phyloP scores from a whole-genome alignment of 108 stramenopile species.

The Cyclotella kingstonii region DNA sequence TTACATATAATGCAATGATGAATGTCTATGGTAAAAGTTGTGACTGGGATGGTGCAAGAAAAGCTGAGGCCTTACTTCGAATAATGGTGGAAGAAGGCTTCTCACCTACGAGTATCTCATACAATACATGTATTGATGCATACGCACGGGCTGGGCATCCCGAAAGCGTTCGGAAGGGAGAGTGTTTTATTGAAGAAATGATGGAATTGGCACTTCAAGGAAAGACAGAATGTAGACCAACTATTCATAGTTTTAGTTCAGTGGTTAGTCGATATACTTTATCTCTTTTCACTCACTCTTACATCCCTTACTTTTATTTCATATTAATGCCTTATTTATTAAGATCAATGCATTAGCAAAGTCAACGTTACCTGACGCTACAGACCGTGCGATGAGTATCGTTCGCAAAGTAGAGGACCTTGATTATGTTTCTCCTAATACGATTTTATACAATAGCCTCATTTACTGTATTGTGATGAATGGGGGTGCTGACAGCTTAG shows the following conservation, averaged over 20 bases:
- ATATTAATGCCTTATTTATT: neutral
- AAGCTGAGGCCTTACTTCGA: conserved; percentile 50
- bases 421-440: conserved; percentile 35
- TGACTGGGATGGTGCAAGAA: conserved; percentile 27
- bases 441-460: conserved; percentile 37
- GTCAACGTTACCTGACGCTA: conserved; percentile 26
- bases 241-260: conserved; percentile 43
- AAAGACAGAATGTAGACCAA: conserved; percentile 16
- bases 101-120: conserved; percentile 13
- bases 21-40: conserved; percentile 29
- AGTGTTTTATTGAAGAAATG: conserved; percentile 35
- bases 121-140: conserved; percentile 49
- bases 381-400: conserved; percentile 37
- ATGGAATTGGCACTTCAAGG: conserved; percentile 19
- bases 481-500: conserved; percentile 6
- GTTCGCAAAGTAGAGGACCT: conserved; percentile 34
- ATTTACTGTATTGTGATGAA: conserved; percentile 30
- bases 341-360: conserved; percentile 62
- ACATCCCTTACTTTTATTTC: neutral
- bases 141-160: conserved; percentile 21
- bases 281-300: neutral
- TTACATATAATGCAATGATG: conserved; percentile 35
- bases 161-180: conserved; percentile 19
- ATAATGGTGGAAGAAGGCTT: conserved; percentile 34
- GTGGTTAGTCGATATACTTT: conserved; percentile 18